phyloP scores from a whole-genome alignment of 208 protist genomes.

The Crithidia sp. region DNA sequence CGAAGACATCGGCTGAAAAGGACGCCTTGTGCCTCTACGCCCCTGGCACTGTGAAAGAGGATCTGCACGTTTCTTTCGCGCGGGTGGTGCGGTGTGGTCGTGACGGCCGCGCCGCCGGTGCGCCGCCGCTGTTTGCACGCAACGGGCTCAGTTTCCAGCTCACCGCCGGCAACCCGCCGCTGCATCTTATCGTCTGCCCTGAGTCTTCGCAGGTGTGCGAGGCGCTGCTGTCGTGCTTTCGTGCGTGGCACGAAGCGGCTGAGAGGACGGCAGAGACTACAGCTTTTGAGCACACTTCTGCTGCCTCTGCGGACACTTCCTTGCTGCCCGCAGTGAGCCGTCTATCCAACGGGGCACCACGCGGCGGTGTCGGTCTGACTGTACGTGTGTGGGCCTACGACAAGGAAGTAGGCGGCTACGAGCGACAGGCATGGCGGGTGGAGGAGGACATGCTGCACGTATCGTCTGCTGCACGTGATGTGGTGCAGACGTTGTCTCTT shows the following conservation, averaged over 20 bases:
- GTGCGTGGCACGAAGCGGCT: conserved; percentile 19
- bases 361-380: neutral
- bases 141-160: conserved; percentile 60
- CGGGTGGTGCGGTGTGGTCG: conserved; percentile 31
- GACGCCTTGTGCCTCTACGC: conserved; percentile 32
- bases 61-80: conserved; percentile 30
- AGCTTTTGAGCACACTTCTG: too few relatives aligned
- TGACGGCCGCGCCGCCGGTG: conserved; percentile 22
- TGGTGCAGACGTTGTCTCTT: conserved; percentile 2
- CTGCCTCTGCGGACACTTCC: too few relatives aligned
- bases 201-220: conserved; percentile 37
- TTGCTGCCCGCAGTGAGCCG: neutral
- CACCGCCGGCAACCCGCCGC: conserved; percentile 32
- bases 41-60: conserved; percentile 23
- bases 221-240: conserved; percentile 36
- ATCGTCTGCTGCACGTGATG: neutral
- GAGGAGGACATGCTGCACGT: conserved; percentile 6
- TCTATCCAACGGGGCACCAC: neutral
- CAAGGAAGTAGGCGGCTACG: conserved; percentile 5
- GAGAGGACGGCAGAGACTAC: neutral
- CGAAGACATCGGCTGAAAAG: conserved; percentile 17
- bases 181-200: conserved; percentile 57
- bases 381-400: neutral
- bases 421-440: conserved; percentile 22
- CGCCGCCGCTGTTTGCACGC: conserved; percentile 38